Percentiles rank a stretch among this genome's conserved stretches.
Conservation (phyloP, 352 stramenopile genomes). For the Globisporangium lucens region DNA sequence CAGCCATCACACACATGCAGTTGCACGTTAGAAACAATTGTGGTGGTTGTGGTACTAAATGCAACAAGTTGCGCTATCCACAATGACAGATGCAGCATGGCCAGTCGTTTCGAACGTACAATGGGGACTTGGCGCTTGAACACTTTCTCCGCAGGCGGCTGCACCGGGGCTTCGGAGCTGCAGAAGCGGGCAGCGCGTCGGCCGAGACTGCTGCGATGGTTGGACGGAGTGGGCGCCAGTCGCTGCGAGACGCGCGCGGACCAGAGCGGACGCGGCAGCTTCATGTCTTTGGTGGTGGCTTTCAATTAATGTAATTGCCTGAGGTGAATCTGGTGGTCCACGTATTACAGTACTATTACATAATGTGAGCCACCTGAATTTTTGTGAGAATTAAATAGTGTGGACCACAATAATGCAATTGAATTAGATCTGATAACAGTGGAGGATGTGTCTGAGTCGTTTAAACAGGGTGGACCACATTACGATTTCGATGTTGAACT, state of each 20-base stretch:
- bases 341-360: too few species aligned
- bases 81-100: neutral
- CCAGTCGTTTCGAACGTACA: constrained; percentile 3
- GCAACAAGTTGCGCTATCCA: too few species aligned
- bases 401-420: neutral
- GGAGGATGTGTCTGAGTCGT: too few species aligned
- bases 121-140: constrained; percentile 18
- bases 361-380: neutral
- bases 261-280: neutral
- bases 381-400: neutral
- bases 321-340: neutral
- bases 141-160: neutral
- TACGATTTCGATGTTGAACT: too few species aligned
- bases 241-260: neutral
- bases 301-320: too few species aligned
- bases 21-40: neutral
- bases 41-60: too few species aligned
- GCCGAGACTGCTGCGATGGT: neutral
- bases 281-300: neutral
- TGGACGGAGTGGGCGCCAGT: neutral
- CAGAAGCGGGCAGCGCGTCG: neutral
- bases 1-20: neutral
- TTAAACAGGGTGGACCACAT: too few species aligned
- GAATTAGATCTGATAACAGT: too few species aligned
- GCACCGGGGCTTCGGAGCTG: neutral